phyloP scores from a whole-genome alignment of 2,329 filamentous ascomycete genomes.

The Cladosporium sp. region DNA sequence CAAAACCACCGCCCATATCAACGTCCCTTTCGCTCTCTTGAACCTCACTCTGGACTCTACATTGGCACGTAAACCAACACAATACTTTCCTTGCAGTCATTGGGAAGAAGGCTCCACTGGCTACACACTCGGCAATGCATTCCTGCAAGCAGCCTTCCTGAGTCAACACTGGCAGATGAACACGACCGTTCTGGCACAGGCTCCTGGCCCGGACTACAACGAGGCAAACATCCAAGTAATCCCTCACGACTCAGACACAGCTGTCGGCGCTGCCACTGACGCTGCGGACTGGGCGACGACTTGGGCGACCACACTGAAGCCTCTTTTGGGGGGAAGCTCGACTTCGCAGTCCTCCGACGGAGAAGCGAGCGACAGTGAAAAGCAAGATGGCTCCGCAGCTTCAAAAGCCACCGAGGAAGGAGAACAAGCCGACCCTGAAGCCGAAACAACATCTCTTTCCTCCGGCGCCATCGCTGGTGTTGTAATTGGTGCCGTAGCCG shows the following conservation, averaged over 20 bases:
- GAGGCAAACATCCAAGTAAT: not conserved
- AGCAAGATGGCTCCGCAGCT: not conserved
- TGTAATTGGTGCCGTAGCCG: constrained; percentile 30
- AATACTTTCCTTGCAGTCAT: constrained; percentile 41
- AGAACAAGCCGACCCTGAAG: too few relatives aligned
- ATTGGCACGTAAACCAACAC: constrained; percentile 29
- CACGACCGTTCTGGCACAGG: constrained; percentile 6
- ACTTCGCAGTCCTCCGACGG: not conserved
- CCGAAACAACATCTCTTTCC: constrained; percentile 20
- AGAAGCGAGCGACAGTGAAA: too few relatives aligned
- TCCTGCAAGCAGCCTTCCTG: constrained; percentile 46
- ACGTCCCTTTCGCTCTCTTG: constrained; percentile 36
- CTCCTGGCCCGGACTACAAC: constrained; percentile 2
- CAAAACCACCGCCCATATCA: constrained; percentile 35
- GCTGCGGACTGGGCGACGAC: constrained; percentile 1
- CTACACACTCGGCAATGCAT: constrained; percentile 41
- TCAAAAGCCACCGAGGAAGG: too few relatives aligned
- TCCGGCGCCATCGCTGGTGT: constrained; percentile 35
- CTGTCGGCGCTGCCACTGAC: not conserved
- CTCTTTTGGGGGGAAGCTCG: not conserved
- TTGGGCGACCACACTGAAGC: not conserved
- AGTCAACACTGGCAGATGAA: constrained; percentile 35
- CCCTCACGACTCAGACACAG: not conserved
- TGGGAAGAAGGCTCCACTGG: constrained; percentile 23
- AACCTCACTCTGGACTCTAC: constrained; percentile 38